Percentiles rank a stretch among this genome's conserved stretches.
Conservation (phyloP, 768 basidiomycete genomes). For the Hydnomerulius pinastri region DNA sequence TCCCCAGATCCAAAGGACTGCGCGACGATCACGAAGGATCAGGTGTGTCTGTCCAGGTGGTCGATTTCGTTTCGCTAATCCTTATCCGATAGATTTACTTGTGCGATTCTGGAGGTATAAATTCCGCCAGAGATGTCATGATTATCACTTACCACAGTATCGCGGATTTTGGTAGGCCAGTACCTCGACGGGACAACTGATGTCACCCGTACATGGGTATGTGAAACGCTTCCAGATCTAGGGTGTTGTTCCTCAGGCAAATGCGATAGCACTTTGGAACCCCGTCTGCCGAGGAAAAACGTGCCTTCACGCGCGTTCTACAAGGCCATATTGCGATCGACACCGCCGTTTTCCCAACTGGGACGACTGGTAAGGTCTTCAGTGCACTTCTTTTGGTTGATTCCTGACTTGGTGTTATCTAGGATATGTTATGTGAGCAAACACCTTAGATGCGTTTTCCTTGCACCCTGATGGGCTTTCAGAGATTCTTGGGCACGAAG, state of each 20-base stretch:
- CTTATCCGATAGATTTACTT: conserved; percentile 59
- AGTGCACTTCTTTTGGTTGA: background rate
- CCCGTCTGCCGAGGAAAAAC: conserved; percentile 79
- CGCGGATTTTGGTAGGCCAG: conserved; percentile 50
- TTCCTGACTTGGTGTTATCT: background rate
- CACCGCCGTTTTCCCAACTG: conserved; percentile 76
- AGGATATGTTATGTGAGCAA: conserved; percentile 59
- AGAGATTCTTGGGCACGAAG: conserved; percentile 84
- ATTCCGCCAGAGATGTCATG: background rate
- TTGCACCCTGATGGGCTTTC: conserved; percentile 2
- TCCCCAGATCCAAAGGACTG: conserved; percentile 73
- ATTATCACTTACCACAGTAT: background rate
- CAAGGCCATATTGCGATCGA: conserved; percentile 94
- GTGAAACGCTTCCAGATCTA: conserved; percentile 15
- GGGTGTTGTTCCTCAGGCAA: background rate
- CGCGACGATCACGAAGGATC: conserved; percentile 72
- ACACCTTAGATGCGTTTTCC: background rate
- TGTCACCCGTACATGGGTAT: conserved; percentile 84
- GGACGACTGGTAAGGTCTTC: conserved; percentile 62
- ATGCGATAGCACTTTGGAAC: conserved; percentile 80
- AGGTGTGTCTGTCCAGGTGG: conserved; percentile 41
- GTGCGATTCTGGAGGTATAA: conserved; percentile 83
- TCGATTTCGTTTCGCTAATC: conserved; percentile 30
- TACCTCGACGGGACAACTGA: conserved; percentile 95
- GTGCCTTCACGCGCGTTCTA: conserved; percentile 88